Base-by-base conservation (phyloP, 2,329 filamentous ascomycete species). In the Corynespora cassiicola region DNA sequence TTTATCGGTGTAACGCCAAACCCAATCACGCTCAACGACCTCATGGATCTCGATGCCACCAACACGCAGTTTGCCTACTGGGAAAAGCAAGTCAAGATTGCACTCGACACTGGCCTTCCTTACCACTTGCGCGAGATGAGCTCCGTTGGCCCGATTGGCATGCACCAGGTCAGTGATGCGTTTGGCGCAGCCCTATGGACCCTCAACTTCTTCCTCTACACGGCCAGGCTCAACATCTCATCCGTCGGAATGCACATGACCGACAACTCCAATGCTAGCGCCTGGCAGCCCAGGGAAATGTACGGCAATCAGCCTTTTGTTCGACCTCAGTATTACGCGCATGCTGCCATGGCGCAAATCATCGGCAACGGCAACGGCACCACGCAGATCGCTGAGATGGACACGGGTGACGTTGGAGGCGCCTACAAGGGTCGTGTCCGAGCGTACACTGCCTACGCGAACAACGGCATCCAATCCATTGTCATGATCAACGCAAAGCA, bases 231-330 rank as follows among this genome's bases (percentile, higher is more conserved):
- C 25, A 74, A 74, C 43, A 70, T 78, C 34, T 61, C 67, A 0
- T 72, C 71, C 7, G 74, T 78, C 2, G 68, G 76, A 45, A 72
- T 78, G 66, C 76, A 79, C 65, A 77, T 78, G 75, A 78, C 75
- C 7, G 74, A 76, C 56, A 76, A 76, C 56, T 76, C 75, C 43
- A 74, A 74, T 48, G 73, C 75, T 6, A 70, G 70, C 38, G 73
- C 75, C 2, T 79, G 76, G 76, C 70, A 75, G 45, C 76, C 76
- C 11, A 62, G 73, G 23, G 32, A 58, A 12, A 58, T 68, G 42
- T 66, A 72, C 45, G 70, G 64, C 18, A 65, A 57, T 5, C 56
- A 61, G 17, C 68, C 72, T 1, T 70, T 70, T 46, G 73, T 78
- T 7, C 70, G 75, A 17, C 75, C 75, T 1, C 62, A 70, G 29